Percentiles rank a stretch among this genome's conserved stretches.
phyloP scores from a whole-genome alignment of 768 basidiomycete species.

The Phaeolepiota aurea region DNA sequence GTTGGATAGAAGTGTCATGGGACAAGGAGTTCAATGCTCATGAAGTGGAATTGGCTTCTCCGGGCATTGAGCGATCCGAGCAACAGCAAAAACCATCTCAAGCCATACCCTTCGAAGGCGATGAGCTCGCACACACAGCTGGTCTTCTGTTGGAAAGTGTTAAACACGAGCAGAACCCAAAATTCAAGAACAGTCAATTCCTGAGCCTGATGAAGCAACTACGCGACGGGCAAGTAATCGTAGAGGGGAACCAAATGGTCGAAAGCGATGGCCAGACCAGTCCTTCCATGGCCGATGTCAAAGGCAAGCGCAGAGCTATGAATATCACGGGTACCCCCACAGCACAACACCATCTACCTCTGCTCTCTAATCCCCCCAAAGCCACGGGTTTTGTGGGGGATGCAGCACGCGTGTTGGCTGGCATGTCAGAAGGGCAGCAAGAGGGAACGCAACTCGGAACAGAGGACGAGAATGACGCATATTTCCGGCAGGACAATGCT shows the following conservation, averaged over 20 bases:
- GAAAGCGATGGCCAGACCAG: constrained; percentile 30
- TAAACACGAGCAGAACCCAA: constrained; percentile 66
- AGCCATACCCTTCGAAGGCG: constrained; percentile 29
- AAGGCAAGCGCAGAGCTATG: constrained; percentile 60
- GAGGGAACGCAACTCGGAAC: not conserved
- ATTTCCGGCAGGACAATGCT: constrained; percentile 62
- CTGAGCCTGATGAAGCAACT: constrained; percentile 81
- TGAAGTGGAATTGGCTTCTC: constrained; percentile 29
- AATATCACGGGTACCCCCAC: constrained; percentile 8
- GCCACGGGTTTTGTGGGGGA: not conserved
- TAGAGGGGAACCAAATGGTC: constrained; percentile 76
- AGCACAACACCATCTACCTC: not conserved
- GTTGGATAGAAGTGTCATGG: constrained; percentile 40
- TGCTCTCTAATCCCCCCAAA: not conserved
- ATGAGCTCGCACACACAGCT: constrained; percentile 77
- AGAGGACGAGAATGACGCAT: constrained; percentile 53
- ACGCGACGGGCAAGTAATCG: constrained; percentile 67
- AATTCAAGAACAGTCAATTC: constrained; percentile 81
- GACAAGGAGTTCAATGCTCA: constrained; percentile 58
- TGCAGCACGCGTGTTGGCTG: not conserved
- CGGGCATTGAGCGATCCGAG: constrained; percentile 13
- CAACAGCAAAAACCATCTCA: constrained; percentile 11
- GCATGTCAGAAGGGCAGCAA: not conserved
- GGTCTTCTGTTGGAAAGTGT: constrained; percentile 72
- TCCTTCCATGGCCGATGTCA: constrained; percentile 29